Evolutionary conservation across 768 basidiomycete genomes (phyloP), one percentile per base, ranked within the genome.

Genomic region (Crassisporium funariophilum): DNA sequence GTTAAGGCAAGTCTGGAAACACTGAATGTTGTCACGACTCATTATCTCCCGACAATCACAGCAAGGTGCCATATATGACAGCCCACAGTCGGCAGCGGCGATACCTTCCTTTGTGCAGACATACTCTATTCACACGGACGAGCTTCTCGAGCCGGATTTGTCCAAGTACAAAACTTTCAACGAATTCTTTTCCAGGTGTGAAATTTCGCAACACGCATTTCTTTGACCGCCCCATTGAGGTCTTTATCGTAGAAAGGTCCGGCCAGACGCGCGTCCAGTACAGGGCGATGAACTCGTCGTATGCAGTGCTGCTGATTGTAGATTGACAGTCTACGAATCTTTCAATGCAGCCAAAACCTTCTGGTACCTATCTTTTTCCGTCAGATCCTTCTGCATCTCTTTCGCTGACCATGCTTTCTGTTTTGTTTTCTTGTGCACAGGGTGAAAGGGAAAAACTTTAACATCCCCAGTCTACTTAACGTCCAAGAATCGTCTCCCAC

Each of bases 401-500:
- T 19, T 25, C 15, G 15, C 15, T 31, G 17, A 16, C 16, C 11
- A 20, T 46, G 16, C 4, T 13, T 15, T n/a, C 39, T 34, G 15
- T 43, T 21, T 34, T 21, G 5, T n/a, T n/a, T n/a, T n/a, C n/a
- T n/a, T n/a, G n/a, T n/a, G n/a, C n/a, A n/a, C 34, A 79, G 76
- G 82, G 73, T 88, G 57, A 88, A 91, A 64, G 88, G 88, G 5
- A 69, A 74, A 49, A 60, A 83, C 34, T 92, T 91, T 63, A 79
- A 76, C n/a, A 67, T 91, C 44, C 76, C 83, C 0, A 56, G 72
- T 1, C 75, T 92, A 1, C 69, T 93, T 5, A 61, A 70, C 33
- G 69, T 78, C 2, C 64, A 70, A 15, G 63, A 72, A 0, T 60
- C 66, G 36, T 67, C 81, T 1, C 73, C 77, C 1, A 50, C 66